phyloP scores from a whole-genome alignment of 2,329 filamentous ascomycete genomes.

The Onygena corvina region DNA sequence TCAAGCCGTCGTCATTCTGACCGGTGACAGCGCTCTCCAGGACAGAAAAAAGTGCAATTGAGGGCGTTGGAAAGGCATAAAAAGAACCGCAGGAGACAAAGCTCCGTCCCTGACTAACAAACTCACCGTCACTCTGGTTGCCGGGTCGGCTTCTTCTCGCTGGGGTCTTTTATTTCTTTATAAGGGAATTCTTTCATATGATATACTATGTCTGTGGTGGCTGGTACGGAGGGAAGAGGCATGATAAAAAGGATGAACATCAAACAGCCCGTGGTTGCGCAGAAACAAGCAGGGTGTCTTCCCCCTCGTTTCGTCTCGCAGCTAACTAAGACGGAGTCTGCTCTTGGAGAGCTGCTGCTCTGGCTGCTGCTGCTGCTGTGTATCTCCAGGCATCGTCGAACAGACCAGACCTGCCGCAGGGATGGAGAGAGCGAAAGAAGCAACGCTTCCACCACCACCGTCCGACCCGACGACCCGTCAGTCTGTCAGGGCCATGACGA shows the following conservation, averaged over 20 bases:
- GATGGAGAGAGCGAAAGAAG: neutral
- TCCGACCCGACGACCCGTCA: slow-evolving; percentile 1
- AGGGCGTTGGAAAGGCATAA: neutral
- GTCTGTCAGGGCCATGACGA: slow-evolving; percentile 6
- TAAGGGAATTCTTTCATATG: neutral
- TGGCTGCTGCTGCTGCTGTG: neutral
- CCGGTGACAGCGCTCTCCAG: too few relatives aligned
- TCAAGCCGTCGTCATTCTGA: neutral
- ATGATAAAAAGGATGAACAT: neutral
- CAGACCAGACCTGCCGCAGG: slow-evolving; percentile 1
- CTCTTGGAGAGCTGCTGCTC: neutral
- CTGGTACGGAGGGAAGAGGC: neutral
- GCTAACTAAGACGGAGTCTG: neutral
- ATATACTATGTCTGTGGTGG: neutral
- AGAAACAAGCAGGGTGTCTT: slow-evolving; percentile 2
- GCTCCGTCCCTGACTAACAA: slow-evolving; percentile 5
- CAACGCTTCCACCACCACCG: neutral
- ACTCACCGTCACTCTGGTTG: slow-evolving; percentile 4
- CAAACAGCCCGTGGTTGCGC: slow-evolving; percentile 1
- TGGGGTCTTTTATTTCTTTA: neutral
- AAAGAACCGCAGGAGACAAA: neutral
- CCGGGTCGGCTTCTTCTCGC: neutral
- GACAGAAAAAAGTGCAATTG: neutral
- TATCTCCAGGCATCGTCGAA: slow-evolving; percentile 2
- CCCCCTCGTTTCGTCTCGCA: slow-evolving; percentile 5